Percentiles rank a stretch among this genome's conserved stretches.
Conservation (phyloP, 345 rosid genomes). For the Cardamine occulta region DNA sequence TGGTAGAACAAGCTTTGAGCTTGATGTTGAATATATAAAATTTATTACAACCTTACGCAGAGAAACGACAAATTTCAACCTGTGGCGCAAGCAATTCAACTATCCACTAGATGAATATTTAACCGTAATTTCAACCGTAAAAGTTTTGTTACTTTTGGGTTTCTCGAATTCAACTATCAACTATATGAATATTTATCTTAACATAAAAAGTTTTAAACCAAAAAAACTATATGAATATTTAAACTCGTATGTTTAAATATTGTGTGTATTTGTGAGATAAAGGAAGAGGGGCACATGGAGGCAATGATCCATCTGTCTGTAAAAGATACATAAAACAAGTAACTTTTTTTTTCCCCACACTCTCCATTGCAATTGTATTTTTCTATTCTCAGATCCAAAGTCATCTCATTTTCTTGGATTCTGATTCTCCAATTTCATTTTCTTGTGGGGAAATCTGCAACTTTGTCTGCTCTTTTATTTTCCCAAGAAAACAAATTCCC, state of each 20-base stretch:
- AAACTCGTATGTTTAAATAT: neutral
- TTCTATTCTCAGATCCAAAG: conserved; percentile 49
- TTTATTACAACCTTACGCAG: conserved; percentile 2
- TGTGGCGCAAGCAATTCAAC: too few species aligned
- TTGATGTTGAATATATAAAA: neutral
- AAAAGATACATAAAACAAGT: conserved; percentile 25
- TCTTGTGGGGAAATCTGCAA: neutral
- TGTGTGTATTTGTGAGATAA: neutral
- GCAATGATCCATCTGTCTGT: conserved; percentile 39
- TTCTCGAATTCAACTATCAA: neutral
- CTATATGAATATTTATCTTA: neutral
- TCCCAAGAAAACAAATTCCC: conserved; percentile 40
- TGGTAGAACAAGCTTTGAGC: conserved; percentile 21
- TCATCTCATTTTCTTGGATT: conserved; percentile 50
- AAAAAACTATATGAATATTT: neutral
- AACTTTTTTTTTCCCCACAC: neutral
- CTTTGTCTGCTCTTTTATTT: conserved; percentile 24
- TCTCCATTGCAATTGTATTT: conserved; percentile 1
- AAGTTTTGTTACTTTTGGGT: conserved; percentile 8
- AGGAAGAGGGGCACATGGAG: conserved; percentile 33
- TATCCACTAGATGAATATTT: too few species aligned
- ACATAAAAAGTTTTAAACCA: too few species aligned
- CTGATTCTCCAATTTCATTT: conserved; percentile 37
- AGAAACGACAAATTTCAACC: conserved; percentile 23
- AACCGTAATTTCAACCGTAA: too few species aligned